Conservation (phyloP, 2,329 filamentous ascomycete species). For the Zymoseptoria ardabiliae region DNA sequence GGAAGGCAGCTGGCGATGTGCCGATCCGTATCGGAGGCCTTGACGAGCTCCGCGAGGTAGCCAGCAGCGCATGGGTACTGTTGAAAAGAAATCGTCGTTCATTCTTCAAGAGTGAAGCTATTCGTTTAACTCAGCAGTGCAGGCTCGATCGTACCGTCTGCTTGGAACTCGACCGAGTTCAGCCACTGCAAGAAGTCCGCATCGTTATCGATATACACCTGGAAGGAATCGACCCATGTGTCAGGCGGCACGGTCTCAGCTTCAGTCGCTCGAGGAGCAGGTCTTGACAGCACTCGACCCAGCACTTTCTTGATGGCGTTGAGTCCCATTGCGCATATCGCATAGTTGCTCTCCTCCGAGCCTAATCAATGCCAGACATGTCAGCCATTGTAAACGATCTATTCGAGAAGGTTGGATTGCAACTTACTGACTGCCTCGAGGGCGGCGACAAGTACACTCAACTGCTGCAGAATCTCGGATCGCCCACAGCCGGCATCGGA, state of each 20-base stretch:
- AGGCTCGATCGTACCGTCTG: background rate
- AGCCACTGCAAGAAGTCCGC: constrained; percentile 18
- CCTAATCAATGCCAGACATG: background rate
- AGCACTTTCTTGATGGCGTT: constrained; percentile 16
- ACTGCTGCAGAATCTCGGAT: constrained; percentile 14
- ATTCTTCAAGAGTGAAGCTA: background rate
- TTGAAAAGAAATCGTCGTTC: background rate
- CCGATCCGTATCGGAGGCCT: background rate
- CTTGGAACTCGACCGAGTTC: constrained; percentile 13
- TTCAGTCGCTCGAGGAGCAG: background rate
- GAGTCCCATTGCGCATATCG: constrained; percentile 15
- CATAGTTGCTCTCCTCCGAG: constrained; percentile 14
- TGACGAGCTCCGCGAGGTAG: background rate
- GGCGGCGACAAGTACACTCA: constrained; percentile 11
- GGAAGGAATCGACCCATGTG: constrained; percentile 6
- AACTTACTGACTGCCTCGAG: constrained; percentile 6
- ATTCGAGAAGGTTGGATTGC: background rate
- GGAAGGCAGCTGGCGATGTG: background rate
- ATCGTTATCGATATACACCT: constrained; percentile 12
- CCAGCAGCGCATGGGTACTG: background rate
- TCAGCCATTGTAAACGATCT: background rate
- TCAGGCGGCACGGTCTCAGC: background rate
- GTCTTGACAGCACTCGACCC: constrained; percentile 10
- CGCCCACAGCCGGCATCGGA: constrained; percentile 10
- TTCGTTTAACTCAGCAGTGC: background rate